Evolutionary conservation across 1,284 basidiomycete genomes (phyloP).

Genomic region (Apiotrichum brassicae): DNA sequence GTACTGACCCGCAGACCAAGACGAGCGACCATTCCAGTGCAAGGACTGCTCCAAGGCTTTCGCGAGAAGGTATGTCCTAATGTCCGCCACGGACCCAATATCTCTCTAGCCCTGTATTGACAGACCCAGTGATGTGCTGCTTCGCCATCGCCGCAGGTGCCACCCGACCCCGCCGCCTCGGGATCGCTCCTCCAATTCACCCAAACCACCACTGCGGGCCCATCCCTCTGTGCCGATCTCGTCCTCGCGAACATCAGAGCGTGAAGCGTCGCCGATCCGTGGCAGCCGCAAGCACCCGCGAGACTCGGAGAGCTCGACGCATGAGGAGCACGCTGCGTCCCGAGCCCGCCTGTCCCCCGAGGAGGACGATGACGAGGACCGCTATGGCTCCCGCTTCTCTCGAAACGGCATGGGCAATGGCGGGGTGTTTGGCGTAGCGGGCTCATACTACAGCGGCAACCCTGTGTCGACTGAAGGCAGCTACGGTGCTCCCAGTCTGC

Average conservation of each 20-base stretch:
- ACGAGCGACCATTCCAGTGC: constrained; percentile 46
- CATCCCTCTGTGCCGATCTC: constrained; percentile 41
- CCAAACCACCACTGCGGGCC: constrained; percentile 26
- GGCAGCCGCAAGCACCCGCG: constrained; percentile 28
- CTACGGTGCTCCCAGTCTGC: constrained; percentile 32
- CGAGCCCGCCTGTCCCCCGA: constrained; percentile 12
- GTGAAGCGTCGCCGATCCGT: constrained; percentile 30
- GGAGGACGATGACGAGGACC: constrained; percentile 28
- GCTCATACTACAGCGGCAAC: constrained; percentile 23
- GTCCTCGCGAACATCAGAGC: constrained; percentile 35
- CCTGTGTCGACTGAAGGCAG: constrained; percentile 19
- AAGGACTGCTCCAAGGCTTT: constrained; percentile 47
- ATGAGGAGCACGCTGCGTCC: constrained; percentile 6
- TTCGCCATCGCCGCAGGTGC: constrained; percentile 46
- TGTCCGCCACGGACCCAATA: too few relatives aligned
- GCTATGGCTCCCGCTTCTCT: constrained; percentile 26
- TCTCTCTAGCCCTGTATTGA: too few relatives aligned
- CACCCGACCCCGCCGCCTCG: constrained; percentile 44
- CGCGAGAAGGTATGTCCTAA: constrained; percentile 46
- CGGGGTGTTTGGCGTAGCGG: constrained; percentile 27
- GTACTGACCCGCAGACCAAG: constrained; percentile 36
- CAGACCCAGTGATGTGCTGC: constrained; percentile 45
- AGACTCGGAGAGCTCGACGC: constrained; percentile 5
- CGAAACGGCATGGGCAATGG: constrained; percentile 36
- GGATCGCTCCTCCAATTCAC: constrained; percentile 36